Conservation (phyloP, 257 asterid genomes). For the Jacaranda copaia region DNA sequence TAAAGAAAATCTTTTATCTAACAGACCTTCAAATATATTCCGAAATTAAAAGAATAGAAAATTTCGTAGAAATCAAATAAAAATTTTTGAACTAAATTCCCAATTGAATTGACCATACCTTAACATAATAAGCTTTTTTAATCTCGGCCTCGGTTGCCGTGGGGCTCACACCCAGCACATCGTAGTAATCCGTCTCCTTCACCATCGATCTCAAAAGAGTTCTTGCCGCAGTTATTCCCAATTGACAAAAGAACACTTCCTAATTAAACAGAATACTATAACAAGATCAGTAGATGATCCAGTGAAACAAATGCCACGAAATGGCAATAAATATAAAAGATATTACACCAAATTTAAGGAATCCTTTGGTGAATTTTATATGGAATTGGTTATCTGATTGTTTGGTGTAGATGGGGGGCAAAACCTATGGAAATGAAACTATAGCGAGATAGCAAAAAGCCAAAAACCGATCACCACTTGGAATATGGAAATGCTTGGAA, state of each 20-base stretch:
- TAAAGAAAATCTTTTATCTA: neutral
- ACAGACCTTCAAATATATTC: neutral
- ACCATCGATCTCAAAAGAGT: conserved; percentile 48
- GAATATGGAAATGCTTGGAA: too few relatives aligned
- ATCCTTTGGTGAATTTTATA: too few relatives aligned
- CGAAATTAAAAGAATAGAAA: neutral
- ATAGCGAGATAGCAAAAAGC: too few relatives aligned
- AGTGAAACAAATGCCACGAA: too few relatives aligned
- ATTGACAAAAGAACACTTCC: neutral
- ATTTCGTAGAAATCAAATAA: neutral
- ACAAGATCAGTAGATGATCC: too few relatives aligned
- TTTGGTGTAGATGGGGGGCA: too few relatives aligned
- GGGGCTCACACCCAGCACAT: conserved; percentile 78
- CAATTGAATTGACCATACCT: conserved; percentile 45
- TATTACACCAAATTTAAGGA: too few relatives aligned
- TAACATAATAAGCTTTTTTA: conserved; percentile 76
- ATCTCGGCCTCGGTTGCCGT: conserved; percentile 73
- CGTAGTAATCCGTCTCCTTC: conserved; percentile 82
- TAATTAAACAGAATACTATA: too few relatives aligned
- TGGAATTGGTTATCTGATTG: too few relatives aligned
- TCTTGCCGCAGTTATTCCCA: conserved; percentile 30
- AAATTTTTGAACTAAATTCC: neutral
- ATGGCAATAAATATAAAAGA: too few relatives aligned
- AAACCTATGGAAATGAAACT: too few relatives aligned
- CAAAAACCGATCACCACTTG: too few relatives aligned